Evolutionary conservation across 1,284 basidiomycete species (phyloP), one percentile per base, ranked within the genome.

Genomic region (Heliocybe sulcata): DNA sequence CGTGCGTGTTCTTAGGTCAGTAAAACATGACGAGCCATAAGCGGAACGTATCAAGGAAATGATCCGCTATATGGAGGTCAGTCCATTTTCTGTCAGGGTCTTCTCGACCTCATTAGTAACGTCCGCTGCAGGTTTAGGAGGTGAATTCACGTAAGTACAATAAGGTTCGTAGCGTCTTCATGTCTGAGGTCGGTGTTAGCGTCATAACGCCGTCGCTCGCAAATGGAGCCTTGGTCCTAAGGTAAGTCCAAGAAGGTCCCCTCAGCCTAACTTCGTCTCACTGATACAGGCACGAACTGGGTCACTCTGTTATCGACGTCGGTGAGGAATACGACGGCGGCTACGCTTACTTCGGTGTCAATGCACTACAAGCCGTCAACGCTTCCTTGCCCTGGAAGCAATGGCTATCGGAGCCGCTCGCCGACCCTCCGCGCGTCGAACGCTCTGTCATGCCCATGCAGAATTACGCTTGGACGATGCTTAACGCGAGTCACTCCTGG

Each of bases 261-360:
- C n/a, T n/a, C n/a, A n/a, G n/a, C 19, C 16, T 19, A 25, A 31
- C 14, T 14, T 12, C 22, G 55, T 16, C 12, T 51, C 31, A 35
- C n/a, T 12, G n/a, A 26, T 26, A 22, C 49, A 72, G 72, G 8
- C 91, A 92, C 63, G 91, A 93, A 67, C 80, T 94, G 1, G 90
- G 91, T 0, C 87, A 90, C 67, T 88, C 85, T n/a, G 80, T 90
- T 54, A 87, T 90, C 58, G 72, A 80, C 1, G 85, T 90, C 4
- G 91, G 91, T 6, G 91, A 93, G 69, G 91, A 93, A 70, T 93
- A 94, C 63, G 91, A 94, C 60, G 90, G 90, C 1, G 89, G 89
- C 0, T 83, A 71, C 58, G 84, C 74, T 2, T 93, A 93, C 67
- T 88, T 79, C 59, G 91, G 91, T 2, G 78, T 78, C 45, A 91